Evolutionary conservation across 1,284 basidiomycete genomes (phyloP), one percentile per base, ranked within the genome.

Genomic region (Polyporus tsugae): DNA sequence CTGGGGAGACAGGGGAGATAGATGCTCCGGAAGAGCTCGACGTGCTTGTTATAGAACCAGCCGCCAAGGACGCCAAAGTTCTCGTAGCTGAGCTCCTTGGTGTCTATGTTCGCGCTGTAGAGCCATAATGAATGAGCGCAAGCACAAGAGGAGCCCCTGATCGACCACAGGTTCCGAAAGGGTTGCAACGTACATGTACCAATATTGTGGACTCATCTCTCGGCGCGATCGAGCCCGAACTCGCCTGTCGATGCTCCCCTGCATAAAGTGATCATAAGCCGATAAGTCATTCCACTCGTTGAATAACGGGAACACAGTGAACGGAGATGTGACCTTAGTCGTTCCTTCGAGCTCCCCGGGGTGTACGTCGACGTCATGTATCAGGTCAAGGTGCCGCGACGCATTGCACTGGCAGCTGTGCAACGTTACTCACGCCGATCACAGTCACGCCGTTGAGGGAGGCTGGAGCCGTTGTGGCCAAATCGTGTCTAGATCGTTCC

Each of bases 41-140:
- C 13, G 38, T 60, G 59, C 9, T 60, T 39, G 59, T 60, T 60
- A 39, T 39, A 60, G 22, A 60, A 60, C 59, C 59, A 60, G 22
- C 42, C 59, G 38, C 59, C 59, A 41, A 60, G 59, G 22, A 60
- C 59, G 19, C 59, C 59, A 9, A 39, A 39, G 38, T 60, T 41
- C 38, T 60, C 59, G 59, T 60, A 39, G 59, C 38, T 41, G 10
- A 60, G 35, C 38, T 60, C 35, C 36, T 41, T 38, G 19, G 35
- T 25, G 22, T 60, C 59, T 6, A 60, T 38, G 36, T 60, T 60
- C 35, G 38, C 59, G 17, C 59, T 60, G 13, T 13, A 22, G 42
- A 25, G 4, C n/a, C 19, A 25, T 22, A n/a, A 2, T 5, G 38
- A 15, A 11, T 41, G 17, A 35, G 13, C 25, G 10, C 33, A 15